A percentile compares a stretch with the other conserved stretches of the same genome.
phyloP scores from a whole-genome alignment of 371 early-diverging fungal species.

The Mucor mucedo region DNA sequence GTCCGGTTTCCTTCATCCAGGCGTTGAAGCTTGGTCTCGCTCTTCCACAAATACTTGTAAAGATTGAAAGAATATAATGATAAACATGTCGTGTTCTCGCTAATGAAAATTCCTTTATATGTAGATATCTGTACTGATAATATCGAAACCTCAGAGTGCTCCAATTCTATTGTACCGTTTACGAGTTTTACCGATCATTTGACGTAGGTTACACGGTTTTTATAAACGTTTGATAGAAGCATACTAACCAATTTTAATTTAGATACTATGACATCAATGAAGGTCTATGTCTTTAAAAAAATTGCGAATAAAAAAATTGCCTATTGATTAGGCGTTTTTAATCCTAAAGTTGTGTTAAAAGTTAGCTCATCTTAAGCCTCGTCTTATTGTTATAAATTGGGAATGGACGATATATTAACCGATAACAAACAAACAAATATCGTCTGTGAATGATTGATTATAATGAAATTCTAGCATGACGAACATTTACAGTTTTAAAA shows the following conservation, averaged over 20 bases:
- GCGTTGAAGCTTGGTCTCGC: conserved; percentile 53
- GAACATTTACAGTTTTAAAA: too few species aligned
- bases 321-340: too few species aligned
- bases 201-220: conserved; percentile 9
- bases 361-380: too few species aligned
- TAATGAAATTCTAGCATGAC: too few species aligned
- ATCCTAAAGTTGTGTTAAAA: too few species aligned
- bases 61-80: not conserved
- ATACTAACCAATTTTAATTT: not conserved
- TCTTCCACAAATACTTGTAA: conserved; percentile 14
- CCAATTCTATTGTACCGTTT: conserved; percentile 34
- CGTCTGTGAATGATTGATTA: too few species aligned
- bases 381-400: too few species aligned
- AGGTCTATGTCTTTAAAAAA: conserved; percentile 11
- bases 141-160: conserved; percentile 20
- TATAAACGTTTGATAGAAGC: not conserved
- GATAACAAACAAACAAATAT: too few species aligned
- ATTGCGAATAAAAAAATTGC: too few species aligned
- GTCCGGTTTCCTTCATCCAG: conserved; percentile 51
- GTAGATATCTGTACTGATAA: conserved; percentile 21
- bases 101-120: not conserved
- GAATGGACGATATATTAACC: too few species aligned
- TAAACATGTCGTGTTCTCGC: too few species aligned
- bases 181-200: conserved; percentile 27
- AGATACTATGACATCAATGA: conserved; percentile 26